These are phyloP conservation scores for Stenogyne calaminthoides DNA, from an alignment of 305 asterid genomes.

Conservation along the genomic window DNA sequence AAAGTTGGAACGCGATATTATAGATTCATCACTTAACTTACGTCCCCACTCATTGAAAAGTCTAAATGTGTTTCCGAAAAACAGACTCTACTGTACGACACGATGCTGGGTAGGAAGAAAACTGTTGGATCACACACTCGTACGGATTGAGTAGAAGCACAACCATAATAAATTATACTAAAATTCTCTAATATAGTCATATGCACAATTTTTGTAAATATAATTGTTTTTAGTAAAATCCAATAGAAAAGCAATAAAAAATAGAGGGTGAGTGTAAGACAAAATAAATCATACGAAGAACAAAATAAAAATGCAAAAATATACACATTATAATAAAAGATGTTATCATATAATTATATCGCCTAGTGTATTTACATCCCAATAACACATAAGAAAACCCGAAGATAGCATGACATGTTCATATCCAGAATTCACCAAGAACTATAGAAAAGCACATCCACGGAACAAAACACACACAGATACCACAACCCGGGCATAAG, in stretches of 20 bases:
- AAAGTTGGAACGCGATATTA: no score
- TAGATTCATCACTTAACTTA: no score
- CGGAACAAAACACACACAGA: background rate
- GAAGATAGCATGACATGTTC: slow-evolving; percentile 1
- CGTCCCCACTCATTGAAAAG: no score
- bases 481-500: background rate
- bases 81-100: no score
- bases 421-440: slow-evolving; percentile 14
- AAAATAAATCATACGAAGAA: background rate
- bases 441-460: background rate
- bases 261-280: background rate
- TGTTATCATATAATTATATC: background rate
- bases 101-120: no score
- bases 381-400: slow-evolving; percentile 7
- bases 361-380: slow-evolving; percentile 15
- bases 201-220: no score
- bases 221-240: no score
- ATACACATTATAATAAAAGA: slow-evolving; percentile 11
- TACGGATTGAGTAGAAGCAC: no score
- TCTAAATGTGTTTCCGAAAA: no score
- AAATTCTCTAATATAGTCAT: no score
- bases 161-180: no score
- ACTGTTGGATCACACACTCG: no score
- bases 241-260: background rate
- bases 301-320: slow-evolving; percentile 2